A percentile compares a stretch with the other conserved stretches of the same genome.
These are phyloP conservation scores for Biscogniauxia marginata DNA, from an alignment of 2,329 filamentous ascomycete species.

Conservation along the genomic window DNA sequence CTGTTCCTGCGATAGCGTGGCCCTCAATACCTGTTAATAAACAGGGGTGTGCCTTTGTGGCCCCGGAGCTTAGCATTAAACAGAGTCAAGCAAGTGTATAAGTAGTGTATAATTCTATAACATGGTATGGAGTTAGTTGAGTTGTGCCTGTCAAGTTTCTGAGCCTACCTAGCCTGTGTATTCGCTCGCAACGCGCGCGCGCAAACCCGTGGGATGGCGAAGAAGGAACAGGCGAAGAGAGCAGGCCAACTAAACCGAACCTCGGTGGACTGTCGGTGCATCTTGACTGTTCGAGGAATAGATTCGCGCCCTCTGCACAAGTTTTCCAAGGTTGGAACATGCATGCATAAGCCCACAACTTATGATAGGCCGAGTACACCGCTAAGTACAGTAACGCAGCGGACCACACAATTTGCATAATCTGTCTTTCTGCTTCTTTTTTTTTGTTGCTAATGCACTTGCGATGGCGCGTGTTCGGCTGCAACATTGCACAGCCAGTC, in stretches of 20 bases:
- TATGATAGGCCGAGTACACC: conserved; percentile 30
- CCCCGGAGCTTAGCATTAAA: too few species aligned
- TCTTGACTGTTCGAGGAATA: conserved; percentile 12
- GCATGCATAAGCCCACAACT: conserved; percentile 24
- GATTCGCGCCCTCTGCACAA: conserved; percentile 22
- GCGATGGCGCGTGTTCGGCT: conserved; percentile 25
- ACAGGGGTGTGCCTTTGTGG: not conserved
- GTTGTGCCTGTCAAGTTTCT: too few species aligned
- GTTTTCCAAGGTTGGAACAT: conserved; percentile 17
- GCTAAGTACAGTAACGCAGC: conserved; percentile 25
- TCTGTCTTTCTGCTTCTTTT: too few species aligned
- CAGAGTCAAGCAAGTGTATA: too few species aligned
- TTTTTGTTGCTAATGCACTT: conserved; percentile 12
- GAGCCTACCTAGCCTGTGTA: too few species aligned
- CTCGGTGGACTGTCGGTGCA: conserved; percentile 6
- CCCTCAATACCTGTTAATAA: not conserved
- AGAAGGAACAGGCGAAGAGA: not conserved
- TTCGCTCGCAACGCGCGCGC: too few species aligned
- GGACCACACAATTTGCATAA: conserved; percentile 33
- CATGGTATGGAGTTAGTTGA: too few species aligned
- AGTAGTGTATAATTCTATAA: too few species aligned
- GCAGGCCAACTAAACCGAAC: not conserved
- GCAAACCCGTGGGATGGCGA: not conserved
- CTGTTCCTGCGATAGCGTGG: not conserved
- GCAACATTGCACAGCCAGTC: conserved; percentile 34